Evolutionary conservation across 257 asterid species (phyloP).

Genomic region (Forsythia suspensa): DNA sequence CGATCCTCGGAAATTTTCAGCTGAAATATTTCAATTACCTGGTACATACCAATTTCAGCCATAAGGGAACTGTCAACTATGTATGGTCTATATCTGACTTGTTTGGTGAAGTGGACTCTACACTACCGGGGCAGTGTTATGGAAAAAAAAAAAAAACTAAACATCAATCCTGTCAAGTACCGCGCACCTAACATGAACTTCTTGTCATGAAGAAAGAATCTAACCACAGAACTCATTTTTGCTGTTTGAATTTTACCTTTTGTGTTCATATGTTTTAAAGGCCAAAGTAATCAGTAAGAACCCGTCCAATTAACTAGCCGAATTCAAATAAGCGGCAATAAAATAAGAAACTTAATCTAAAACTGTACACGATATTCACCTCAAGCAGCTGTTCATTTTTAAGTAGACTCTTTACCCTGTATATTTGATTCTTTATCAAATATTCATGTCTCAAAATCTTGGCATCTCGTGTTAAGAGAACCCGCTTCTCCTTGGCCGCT

Average conservation of each 20-base stretch:
- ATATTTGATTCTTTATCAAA: conserved; percentile 73
- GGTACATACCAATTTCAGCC: conserved; percentile 24
- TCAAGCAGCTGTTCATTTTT: conserved; percentile 85
- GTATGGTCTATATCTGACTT: not conserved
- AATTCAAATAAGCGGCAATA: not conserved
- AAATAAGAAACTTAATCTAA: not conserved
- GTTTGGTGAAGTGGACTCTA: not conserved
- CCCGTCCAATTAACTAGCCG: not conserved
- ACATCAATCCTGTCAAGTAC: not conserved
- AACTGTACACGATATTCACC: conserved; percentile 36
- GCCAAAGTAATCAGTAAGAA: not conserved
- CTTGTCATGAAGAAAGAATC: not conserved
- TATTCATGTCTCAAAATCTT: conserved; percentile 81
- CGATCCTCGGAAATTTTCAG: conserved; percentile 71
- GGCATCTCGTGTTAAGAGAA: conserved; percentile 85
- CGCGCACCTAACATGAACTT: no score
- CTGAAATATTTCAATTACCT: conserved; percentile 81
- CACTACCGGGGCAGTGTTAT: no score
- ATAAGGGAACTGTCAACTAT: not conserved
- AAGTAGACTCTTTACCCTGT: conserved; percentile 67
- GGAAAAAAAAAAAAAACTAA: not conserved
- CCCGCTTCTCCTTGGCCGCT: conserved; percentile 74
- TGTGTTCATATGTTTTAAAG: no score
- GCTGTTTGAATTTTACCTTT: no score
- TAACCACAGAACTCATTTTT: not conserved